Evolutionary conservation across 768 basidiomycete species (phyloP).

Genomic region (Pulveroboletus sp.): DNA sequence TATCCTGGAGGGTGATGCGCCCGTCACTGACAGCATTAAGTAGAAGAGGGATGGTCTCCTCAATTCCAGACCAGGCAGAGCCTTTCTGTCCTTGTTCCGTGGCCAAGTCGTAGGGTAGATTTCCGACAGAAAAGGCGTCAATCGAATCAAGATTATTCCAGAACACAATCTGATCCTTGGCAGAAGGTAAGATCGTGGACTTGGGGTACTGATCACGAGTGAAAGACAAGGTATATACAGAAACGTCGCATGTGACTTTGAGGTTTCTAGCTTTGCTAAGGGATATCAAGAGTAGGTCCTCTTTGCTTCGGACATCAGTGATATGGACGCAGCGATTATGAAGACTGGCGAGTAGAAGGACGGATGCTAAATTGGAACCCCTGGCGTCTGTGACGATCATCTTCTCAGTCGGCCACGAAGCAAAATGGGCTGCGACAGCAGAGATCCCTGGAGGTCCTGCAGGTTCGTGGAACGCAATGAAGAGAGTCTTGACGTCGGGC

Average conservation of each 20-base stretch:
- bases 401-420: slow-evolving; percentile 86
- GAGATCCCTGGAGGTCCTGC: slow-evolving; percentile 56
- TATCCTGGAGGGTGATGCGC: slow-evolving; percentile 75
- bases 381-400: slow-evolving; percentile 93
- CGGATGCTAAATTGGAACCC: slow-evolving; percentile 87
- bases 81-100: slow-evolving; percentile 54
- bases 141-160: slow-evolving; percentile 84
- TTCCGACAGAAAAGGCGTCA: slow-evolving; percentile 88
- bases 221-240: slow-evolving; percentile 90
- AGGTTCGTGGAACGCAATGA: slow-evolving; percentile 68
- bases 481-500: slow-evolving; percentile 80
- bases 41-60: slow-evolving; percentile 84
- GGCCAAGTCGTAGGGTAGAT: slow-evolving; percentile 75
- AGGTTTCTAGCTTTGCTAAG: slow-evolving; percentile 92
- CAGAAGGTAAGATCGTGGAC: slow-evolving; percentile 61
- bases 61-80: slow-evolving; percentile 73
- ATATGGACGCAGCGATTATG: slow-evolving; percentile 87
- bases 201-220: slow-evolving; percentile 67
- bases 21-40: slow-evolving; percentile 81
- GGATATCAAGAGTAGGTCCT: slow-evolving; percentile 86
- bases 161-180: slow-evolving; percentile 72
- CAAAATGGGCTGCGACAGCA: slow-evolving; percentile 80
- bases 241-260: slow-evolving; percentile 94
- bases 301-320: slow-evolving; percentile 79
- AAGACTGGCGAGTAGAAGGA: slow-evolving; percentile 90